Base-by-base conservation (phyloP, 257 asterid genomes). In the Solanum appendiculatum region DNA sequence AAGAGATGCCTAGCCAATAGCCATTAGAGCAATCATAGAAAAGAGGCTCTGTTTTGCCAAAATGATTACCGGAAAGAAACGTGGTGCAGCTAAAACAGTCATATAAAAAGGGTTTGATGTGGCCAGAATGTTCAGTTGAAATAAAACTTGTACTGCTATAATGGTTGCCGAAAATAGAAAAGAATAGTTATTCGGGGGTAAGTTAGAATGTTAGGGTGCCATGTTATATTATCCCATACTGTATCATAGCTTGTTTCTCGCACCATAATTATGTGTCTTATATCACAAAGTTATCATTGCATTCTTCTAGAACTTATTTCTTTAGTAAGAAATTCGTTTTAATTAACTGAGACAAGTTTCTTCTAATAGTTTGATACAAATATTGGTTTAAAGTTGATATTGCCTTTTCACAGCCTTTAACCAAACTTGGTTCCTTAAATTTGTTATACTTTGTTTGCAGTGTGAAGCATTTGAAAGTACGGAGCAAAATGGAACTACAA, bases 391-490 rank as follows among this genome's bases (percentile, higher is more conserved):
- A 12, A 51, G 69, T 29, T 77, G 78, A 51, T 36, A 16, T 63
- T 78, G 31, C 80, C 58, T 77, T n/a, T 25, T 37, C 27, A 37
- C 36, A 60, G 6, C 87, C 73, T 48, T 14, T 86, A 46, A 68
- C 68, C 16, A 48, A 48, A 81, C 82, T 68, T 89, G 63, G 18
- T 85, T 18, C 40, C 29, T 48, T 83, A 77, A 66, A 39, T 16
- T 82, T 85, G 16, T 73, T 89, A 11, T 40, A 31, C 87, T 87
- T 25, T 56, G 18, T 83, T 64, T 88, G 88, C 92, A 97, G 99
- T 63, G 96, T 97, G 92, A 97, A 96, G 93, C 97, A 97, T 91
- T 89, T 95, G 70, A 92, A 82, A 34, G 99, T 94, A 75, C 90
- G 88, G 86, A 92, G 97, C 39, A 95, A 97, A 89, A 84, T 23